These are phyloP conservation scores for Pterocarpus macrocarpus DNA, from an alignment of 306 rosid species.

Conservation along the genomic window DNA sequence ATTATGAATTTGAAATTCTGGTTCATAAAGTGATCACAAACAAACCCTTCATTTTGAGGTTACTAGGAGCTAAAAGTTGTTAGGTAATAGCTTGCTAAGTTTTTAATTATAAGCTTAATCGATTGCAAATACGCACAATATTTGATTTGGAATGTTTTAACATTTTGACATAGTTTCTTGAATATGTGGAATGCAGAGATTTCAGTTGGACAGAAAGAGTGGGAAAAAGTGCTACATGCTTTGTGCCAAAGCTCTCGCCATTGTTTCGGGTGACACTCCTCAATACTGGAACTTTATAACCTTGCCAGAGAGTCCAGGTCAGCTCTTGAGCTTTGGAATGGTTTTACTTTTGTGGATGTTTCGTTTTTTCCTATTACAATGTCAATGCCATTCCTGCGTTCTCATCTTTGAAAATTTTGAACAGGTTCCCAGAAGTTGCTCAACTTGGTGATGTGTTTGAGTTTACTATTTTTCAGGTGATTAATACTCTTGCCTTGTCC, in stretches of 20 bases:
- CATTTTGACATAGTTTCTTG: background rate
- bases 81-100: too few relatives aligned
- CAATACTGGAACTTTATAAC: conserved; percentile 54
- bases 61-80: too few relatives aligned
- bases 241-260: conserved; percentile 50
- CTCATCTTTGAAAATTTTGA: background rate
- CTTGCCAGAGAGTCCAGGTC: conserved; percentile 56
- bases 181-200: conserved; percentile 46
- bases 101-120: too few relatives aligned
- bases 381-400: background rate
- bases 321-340: background rate
- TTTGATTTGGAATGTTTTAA: too few relatives aligned
- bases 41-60: background rate
- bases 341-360: background rate
- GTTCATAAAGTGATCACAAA: background rate
- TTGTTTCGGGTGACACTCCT: conserved; percentile 46
- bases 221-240: conserved; percentile 63
- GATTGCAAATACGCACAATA: too few relatives aligned
- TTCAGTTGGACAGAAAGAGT: conserved; percentile 51
- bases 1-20: background rate
- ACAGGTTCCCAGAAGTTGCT: conserved; percentile 73
- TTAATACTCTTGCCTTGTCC: conserved; percentile 45
- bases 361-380: background rate
- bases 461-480: conserved; percentile 66
- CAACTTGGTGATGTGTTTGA: conserved; percentile 65